Evolutionary conservation across 345 rosid genomes (phyloP).

Genomic region (Salix viminalis): DNA sequence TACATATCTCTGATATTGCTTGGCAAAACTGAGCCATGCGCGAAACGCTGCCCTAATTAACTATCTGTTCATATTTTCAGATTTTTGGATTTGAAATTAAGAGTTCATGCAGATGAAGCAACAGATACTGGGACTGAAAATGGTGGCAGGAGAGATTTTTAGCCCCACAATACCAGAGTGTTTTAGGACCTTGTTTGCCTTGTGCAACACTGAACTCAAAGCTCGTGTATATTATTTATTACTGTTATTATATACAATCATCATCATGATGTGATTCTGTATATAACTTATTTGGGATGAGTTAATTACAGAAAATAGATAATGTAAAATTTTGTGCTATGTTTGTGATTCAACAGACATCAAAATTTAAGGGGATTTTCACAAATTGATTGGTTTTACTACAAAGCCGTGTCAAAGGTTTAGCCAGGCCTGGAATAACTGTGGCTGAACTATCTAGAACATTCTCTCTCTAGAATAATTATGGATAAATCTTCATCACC

Average conservation of each 20-base stretch:
- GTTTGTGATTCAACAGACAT: no score
- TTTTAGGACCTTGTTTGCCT: neutral
- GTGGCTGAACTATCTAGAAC: no score
- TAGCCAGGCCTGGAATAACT: no score
- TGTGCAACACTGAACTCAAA: neutral
- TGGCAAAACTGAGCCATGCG: neutral
- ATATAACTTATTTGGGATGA: no score
- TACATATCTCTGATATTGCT: neutral
- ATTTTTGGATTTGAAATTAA: conserved; percentile 23
- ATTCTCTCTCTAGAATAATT: no score
- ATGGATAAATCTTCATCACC: no score
- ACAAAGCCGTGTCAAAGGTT: no score
- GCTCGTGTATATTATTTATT: neutral
- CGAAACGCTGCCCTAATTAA: neutral
- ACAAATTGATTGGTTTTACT: no score
- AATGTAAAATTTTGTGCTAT: no score
- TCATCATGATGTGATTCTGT: conserved; percentile 4
- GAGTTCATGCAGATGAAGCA: conserved; percentile 17
- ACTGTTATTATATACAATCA: neutral
- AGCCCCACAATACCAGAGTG: conserved; percentile 2
- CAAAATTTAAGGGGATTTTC: no score
- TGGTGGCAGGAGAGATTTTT: conserved; percentile 10
- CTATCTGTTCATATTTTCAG: conserved; percentile 8
- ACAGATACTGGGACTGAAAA: neutral
- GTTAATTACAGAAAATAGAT: no score